phyloP scores from a whole-genome alignment of 2,329 filamentous ascomycete genomes.

The Aspergillus japonicus region DNA sequence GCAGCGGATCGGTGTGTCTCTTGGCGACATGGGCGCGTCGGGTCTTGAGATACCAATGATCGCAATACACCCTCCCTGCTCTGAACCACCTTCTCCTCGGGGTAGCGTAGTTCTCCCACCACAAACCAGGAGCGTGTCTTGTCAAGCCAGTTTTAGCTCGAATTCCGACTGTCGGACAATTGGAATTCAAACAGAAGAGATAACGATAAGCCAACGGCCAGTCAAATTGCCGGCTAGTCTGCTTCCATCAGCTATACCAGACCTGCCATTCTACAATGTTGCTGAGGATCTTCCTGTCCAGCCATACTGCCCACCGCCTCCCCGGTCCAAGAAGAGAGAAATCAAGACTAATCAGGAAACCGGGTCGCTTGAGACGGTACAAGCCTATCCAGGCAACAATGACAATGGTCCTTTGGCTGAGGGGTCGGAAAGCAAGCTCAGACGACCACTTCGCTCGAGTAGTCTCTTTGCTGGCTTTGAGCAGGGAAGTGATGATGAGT shows the following conservation, averaged over 20 bases:
- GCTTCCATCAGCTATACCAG: slow-evolving; percentile 72
- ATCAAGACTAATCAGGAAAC: slow-evolving; percentile 23
- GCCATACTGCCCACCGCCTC: slow-evolving; percentile 35
- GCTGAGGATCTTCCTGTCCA: slow-evolving; percentile 30
- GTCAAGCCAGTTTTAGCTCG: slow-evolving; percentile 66
- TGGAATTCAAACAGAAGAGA: slow-evolving; percentile 85
- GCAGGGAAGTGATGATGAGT: slow-evolving; percentile 57
- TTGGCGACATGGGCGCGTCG: slow-evolving; percentile 13
- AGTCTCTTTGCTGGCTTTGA: slow-evolving; percentile 88
- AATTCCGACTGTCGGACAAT: slow-evolving; percentile 51
- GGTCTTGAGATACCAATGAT: slow-evolving; percentile 72
- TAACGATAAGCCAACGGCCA: slow-evolving; percentile 75
- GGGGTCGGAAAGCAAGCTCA: slow-evolving; percentile 58
- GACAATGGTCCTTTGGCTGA: slow-evolving; percentile 71
- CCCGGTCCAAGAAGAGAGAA: slow-evolving; percentile 32
- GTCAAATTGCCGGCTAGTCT: slow-evolving; percentile 74
- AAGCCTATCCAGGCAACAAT: slow-evolving; percentile 75
- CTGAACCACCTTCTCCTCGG: slow-evolving; percentile 75
- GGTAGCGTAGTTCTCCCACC: slow-evolving; percentile 75
- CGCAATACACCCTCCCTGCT: slow-evolving; percentile 83
- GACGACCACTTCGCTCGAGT: slow-evolving; percentile 72
- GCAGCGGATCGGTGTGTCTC: slow-evolving; percentile 15
- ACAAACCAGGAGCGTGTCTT: slow-evolving; percentile 75
- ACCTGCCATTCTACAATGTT: slow-evolving; percentile 41
- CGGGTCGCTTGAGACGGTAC: slow-evolving; percentile 48